Evolutionary conservation across 2,329 filamentous ascomycete species (phyloP).

Genomic region (Thermomyces lanuginosus): DNA sequence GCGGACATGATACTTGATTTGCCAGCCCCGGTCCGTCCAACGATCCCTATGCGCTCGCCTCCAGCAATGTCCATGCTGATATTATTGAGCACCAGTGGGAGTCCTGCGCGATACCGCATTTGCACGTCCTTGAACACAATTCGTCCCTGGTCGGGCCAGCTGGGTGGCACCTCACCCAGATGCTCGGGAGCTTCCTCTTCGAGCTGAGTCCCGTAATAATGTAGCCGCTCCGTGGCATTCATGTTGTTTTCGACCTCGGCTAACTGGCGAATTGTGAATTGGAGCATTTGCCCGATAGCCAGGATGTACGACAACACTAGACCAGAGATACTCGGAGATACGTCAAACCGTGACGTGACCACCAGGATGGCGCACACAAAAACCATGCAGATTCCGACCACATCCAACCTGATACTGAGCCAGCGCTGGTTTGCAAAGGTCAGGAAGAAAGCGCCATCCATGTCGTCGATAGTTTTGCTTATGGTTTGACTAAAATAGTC

Average conservation of each 20-base stretch:
- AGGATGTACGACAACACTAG: slow-evolving; percentile 83
- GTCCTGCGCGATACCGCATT: slow-evolving; percentile 58
- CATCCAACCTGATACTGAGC: slow-evolving; percentile 67
- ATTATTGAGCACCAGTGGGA: slow-evolving; percentile 57
- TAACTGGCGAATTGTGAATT: slow-evolving; percentile 80
- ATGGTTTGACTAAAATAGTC: slow-evolving; percentile 55
- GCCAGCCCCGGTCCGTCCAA: slow-evolving; percentile 30
- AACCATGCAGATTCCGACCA: slow-evolving; percentile 70
- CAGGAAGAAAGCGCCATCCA: slow-evolving; percentile 83
- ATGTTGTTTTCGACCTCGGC: slow-evolving; percentile 96
- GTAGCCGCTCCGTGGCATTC: slow-evolving; percentile 85
- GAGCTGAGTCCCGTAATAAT: slow-evolving; percentile 74
- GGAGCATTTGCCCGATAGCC: slow-evolving; percentile 84
- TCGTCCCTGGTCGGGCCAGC: slow-evolving; percentile 77
- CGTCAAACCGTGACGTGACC: slow-evolving; percentile 70
- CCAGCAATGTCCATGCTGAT: slow-evolving; percentile 35
- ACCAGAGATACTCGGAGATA: slow-evolving; percentile 66
- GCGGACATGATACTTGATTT: slow-evolving; percentile 33
- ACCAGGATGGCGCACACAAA: slow-evolving; percentile 76
- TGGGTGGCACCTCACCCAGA: slow-evolving; percentile 49
- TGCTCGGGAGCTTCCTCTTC: slow-evolving; percentile 81
- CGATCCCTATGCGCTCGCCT: slow-evolving; percentile 34
- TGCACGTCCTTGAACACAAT: slow-evolving; percentile 59
- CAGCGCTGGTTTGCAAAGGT: slow-evolving; percentile 90
- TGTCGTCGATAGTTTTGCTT: slow-evolving; percentile 59